Evolutionary conservation across 139 green algal genomes (phyloP).

Genomic region (Chlorella vulgaris): DNA sequence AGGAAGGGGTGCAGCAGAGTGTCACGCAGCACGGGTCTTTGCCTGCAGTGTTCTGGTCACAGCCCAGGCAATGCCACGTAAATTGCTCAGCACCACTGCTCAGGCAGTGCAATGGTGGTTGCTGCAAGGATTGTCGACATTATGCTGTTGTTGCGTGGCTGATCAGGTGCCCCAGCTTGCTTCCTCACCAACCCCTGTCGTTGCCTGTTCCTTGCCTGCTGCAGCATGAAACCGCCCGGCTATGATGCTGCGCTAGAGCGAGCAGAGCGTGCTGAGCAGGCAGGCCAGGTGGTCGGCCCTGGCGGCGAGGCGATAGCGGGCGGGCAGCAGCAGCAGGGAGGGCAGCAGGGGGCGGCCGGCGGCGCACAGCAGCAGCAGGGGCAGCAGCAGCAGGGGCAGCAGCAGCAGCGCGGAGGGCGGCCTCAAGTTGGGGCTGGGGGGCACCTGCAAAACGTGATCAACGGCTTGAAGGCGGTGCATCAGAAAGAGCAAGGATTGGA

Average conservation of each 20-base stretch:
- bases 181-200: background rate
- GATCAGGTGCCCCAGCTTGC: background rate
- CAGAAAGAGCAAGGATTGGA: slow-evolving; percentile 39
- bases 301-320: background rate
- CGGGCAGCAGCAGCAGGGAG: background rate
- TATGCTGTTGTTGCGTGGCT: too few relatives aligned
- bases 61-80: too few relatives aligned
- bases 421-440: background rate
- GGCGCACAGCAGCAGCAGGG: slow-evolving; percentile 7
- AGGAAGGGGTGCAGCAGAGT: background rate
- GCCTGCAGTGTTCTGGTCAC: background rate
- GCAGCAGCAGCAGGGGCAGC: background rate
- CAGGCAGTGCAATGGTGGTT: too few relatives aligned
- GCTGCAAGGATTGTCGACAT: too few relatives aligned
- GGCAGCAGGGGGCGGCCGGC: background rate
- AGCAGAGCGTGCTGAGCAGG: slow-evolving; percentile 48
- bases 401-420: background rate
- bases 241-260: slow-evolving; percentile 63
- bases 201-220: background rate
- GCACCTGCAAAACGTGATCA: slow-evolving; percentile 11
- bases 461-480: background rate
- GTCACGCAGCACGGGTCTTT: background rate
- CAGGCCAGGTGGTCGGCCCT: background rate
- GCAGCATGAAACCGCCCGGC: slow-evolving; percentile 81
- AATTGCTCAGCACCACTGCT: too few relatives aligned